Percentiles rank a stretch among this genome's conserved stretches.
Evolutionary conservation across 2,329 filamentous ascomycete species (phyloP).

Genomic region (Paramyrothecium roridum): DNA sequence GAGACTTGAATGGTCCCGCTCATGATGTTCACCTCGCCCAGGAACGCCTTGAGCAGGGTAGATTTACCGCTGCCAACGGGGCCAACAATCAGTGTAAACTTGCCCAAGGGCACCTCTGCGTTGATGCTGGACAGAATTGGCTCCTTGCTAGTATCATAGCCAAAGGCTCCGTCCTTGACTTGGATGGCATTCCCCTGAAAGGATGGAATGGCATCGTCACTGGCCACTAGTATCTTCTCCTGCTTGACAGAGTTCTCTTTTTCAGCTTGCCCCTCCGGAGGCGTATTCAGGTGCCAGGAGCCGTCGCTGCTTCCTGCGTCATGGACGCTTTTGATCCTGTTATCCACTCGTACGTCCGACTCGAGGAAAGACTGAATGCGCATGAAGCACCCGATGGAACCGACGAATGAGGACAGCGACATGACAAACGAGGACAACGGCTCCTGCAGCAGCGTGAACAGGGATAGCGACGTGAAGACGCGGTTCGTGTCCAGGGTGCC

Average conservation of each 20-base stretch:
- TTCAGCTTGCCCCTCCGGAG: neutral
- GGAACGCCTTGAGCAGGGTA: constrained; percentile 24
- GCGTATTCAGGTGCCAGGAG: neutral
- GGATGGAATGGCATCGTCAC: neutral
- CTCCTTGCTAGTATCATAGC: constrained; percentile 6
- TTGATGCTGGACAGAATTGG: constrained; percentile 7
- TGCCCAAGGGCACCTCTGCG: neutral
- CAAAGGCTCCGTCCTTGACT: constrained; percentile 1
- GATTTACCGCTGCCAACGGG: constrained; percentile 34
- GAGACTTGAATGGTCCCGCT: constrained; percentile 5
- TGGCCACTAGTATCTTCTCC: neutral
- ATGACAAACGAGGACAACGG: constrained; percentile 15
- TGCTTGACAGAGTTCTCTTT: neutral
- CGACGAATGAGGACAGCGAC: constrained; percentile 14
- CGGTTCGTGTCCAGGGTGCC: constrained; percentile 7
- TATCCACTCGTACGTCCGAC: neutral
- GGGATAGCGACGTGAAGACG: constrained; percentile 18
- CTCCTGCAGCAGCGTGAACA: constrained; percentile 15
- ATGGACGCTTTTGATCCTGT: neutral
- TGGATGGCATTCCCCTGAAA: neutral
- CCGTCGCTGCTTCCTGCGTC: neutral
- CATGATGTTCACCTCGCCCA: constrained; percentile 19
- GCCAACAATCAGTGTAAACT: constrained; percentile 21
- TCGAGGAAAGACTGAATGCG: constrained; percentile 11
- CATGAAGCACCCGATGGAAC: constrained; percentile 17